These are phyloP conservation scores for Moniliella sp. DNA, from an alignment of 1,284 basidiomycete genomes.

Conservation along the genomic window DNA sequence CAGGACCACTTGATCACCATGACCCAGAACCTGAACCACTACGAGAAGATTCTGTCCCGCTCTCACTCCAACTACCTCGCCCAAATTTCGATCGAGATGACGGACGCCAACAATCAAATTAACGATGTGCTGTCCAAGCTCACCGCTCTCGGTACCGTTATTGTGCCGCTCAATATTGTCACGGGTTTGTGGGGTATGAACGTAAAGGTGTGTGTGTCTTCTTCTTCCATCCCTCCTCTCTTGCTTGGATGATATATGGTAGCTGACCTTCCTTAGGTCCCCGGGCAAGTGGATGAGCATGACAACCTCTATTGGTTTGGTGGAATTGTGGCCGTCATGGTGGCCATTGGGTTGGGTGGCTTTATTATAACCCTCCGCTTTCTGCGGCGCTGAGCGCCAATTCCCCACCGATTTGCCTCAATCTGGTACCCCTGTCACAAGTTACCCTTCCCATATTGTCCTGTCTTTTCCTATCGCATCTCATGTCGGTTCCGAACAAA, in stretches of 20 bases:
- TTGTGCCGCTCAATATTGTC: slow-evolving; percentile 45
- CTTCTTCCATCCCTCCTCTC: not conserved
- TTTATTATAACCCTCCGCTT: no score
- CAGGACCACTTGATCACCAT: slow-evolving; percentile 96
- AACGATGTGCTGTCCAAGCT: slow-evolving; percentile 97
- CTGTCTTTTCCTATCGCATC: no score
- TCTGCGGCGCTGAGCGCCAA: no score
- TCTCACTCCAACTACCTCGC: slow-evolving; percentile 78
- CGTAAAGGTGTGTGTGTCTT: not conserved
- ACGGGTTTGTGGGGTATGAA: slow-evolving; percentile 28
- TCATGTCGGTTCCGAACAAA: no score
- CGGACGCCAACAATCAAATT: slow-evolving; percentile 95
- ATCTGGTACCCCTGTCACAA: no score
- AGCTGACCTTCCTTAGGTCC: slow-evolving; percentile 32
- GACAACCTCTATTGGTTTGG: slow-evolving; percentile 29
- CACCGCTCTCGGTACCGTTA: slow-evolving; percentile 86
- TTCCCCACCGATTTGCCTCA: no score
- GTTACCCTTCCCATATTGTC: no score
- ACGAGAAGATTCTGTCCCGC: slow-evolving; percentile 91
- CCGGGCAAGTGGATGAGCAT: slow-evolving; percentile 20
- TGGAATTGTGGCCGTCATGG: no score
- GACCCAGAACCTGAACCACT: slow-evolving; percentile 97
- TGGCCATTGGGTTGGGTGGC: no score
- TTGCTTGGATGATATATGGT: not conserved
- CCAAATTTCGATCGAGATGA: slow-evolving; percentile 37